Evolutionary conservation across 2,329 filamentous ascomycete species (phyloP).

Genomic region (Zymoseptoria pseudotritici): DNA sequence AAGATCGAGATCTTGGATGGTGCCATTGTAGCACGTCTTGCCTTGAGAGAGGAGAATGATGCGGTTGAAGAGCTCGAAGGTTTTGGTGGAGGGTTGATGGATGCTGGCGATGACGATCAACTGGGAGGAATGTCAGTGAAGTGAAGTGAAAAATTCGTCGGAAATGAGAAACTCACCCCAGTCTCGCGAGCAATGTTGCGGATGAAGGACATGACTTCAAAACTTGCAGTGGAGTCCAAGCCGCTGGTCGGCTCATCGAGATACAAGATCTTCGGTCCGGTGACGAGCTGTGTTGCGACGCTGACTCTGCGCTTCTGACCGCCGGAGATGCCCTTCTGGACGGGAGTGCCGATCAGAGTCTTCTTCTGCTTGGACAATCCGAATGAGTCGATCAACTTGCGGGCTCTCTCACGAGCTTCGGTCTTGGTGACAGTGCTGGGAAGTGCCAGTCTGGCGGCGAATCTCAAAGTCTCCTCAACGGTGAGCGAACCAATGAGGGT

Average conservation of each 20-base stretch:
- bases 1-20: conserved; percentile 42
- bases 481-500: conserved; percentile 71
- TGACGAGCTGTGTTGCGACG: conserved; percentile 71
- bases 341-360: conserved; percentile 68
- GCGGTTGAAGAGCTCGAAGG: conserved; percentile 70
- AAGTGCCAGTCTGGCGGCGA: conserved; percentile 60
- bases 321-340: conserved; percentile 71
- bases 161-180: conserved; percentile 42
- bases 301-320: conserved; percentile 74
- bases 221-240: conserved; percentile 66
- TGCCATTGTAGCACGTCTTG: conserved; percentile 62
- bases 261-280: conserved; percentile 68
- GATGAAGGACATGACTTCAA: conserved; percentile 66
- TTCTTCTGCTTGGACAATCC: conserved; percentile 60
- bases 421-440: conserved; percentile 42
- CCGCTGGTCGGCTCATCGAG: conserved; percentile 77
- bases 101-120: conserved; percentile 72
- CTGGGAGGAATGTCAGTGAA: conserved; percentile 30
- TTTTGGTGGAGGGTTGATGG: conserved; percentile 72
- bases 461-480: conserved; percentile 66
- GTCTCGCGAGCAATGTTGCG: conserved; percentile 54
- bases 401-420: conserved; percentile 53
- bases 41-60: conserved; percentile 63
- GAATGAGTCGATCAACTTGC: conserved; percentile 59
- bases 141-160: background rate